Evolutionary conservation across 768 basidiomycete species (phyloP).

Genomic region (Suillus hirtellus): DNA sequence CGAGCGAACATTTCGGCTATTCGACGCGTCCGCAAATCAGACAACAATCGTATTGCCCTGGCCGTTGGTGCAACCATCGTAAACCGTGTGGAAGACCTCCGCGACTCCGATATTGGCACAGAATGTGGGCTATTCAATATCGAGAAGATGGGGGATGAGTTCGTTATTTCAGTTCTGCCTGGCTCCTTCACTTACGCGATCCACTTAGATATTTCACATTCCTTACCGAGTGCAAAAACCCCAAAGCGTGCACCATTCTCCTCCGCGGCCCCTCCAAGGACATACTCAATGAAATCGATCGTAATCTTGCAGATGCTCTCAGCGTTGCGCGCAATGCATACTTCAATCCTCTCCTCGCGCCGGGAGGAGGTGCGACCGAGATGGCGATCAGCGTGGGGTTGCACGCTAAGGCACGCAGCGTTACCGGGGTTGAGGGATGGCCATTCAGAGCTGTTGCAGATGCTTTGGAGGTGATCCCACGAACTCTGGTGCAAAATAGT

Average conservation of each 20-base stretch:
- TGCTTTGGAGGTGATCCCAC: constrained; percentile 95
- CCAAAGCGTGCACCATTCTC: constrained; percentile 97
- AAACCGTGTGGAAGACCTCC: constrained; percentile 92
- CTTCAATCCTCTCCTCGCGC: constrained; percentile 92
- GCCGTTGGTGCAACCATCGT: constrained; percentile 96
- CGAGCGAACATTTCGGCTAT: constrained; percentile 90
- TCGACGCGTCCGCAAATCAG: constrained; percentile 96
- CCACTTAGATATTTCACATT: constrained; percentile 89
- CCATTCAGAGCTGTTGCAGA: constrained; percentile 92
- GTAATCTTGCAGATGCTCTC: constrained; percentile 98
- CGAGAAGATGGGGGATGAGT: constrained; percentile 97
- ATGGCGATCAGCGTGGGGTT: constrained; percentile 95
- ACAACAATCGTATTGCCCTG: constrained; percentile 97
- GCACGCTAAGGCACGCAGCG: constrained; percentile 71
- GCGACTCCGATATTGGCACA: constrained; percentile 90
- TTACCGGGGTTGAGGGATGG: constrained; percentile 89
- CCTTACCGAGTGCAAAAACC: constrained; percentile 85
- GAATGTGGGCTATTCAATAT: constrained; percentile 95
- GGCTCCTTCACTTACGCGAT: constrained; percentile 3
- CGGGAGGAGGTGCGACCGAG: constrained; percentile 96
- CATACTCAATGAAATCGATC: constrained; percentile 96
- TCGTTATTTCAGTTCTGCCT: constrained; percentile 17
- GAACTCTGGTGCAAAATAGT: constrained; percentile 92
- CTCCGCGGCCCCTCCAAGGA: constrained; percentile 98
- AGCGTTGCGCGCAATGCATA: constrained; percentile 95